Conservation (phyloP, 306 rosid species). For the Cicer yamashitae region DNA sequence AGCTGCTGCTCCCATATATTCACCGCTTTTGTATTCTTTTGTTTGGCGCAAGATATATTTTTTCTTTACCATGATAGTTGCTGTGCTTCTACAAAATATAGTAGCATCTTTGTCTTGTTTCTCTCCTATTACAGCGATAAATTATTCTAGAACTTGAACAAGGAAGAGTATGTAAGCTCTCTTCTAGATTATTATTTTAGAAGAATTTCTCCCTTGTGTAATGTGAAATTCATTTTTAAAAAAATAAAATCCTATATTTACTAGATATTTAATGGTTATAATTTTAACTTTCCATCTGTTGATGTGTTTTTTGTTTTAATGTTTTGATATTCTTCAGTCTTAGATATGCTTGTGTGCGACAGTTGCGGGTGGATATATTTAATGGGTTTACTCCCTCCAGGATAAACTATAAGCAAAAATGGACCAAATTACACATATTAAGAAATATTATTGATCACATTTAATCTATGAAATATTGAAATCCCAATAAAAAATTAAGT, state of each 20-base stretch:
- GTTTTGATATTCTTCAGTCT: not conserved
- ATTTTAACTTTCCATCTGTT: conserved; percentile 1
- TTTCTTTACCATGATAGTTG: conserved; percentile 20
- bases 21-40: not conserved
- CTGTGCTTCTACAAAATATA: conserved; percentile 9
- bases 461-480: too few species aligned
- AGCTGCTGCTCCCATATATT: not conserved
- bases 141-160: conserved; percentile 24
- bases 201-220: conserved; percentile 3
- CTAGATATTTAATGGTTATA: conserved; percentile 14
- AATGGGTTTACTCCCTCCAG: too few species aligned
- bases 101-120: conserved; percentile 14
- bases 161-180: conserved; percentile 25
- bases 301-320: not conserved
- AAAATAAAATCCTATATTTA: not conserved
- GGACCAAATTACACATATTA: too few species aligned
- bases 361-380: not conserved
- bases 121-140: not conserved
- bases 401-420: too few species aligned
- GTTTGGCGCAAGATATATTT: not conserved
- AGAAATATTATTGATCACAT: too few species aligned
- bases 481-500: too few species aligned
- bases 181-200: conserved; percentile 9
- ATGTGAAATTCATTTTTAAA: conserved; percentile 26
- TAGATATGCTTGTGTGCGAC: not conserved